These are phyloP conservation scores for Amaranthus tricolor DNA, from an alignment of 179 eudicot species.

Conservation along the genomic window DNA sequence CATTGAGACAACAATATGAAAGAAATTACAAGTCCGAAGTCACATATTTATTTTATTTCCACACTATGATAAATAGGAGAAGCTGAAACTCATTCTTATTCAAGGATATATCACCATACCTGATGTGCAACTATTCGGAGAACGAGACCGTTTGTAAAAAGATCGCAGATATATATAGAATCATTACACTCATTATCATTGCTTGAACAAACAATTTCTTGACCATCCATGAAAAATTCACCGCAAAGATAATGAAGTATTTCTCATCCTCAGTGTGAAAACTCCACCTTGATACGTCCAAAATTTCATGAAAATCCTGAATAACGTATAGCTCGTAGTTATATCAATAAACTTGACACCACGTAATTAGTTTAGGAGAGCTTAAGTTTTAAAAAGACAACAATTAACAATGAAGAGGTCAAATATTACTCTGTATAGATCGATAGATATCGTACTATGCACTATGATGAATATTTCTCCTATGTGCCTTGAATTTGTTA, in stretches of 20 bases:
- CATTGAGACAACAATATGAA: background rate
- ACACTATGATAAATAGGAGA: background rate
- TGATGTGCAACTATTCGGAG: slow-evolving; percentile 61
- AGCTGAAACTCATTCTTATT: background rate
- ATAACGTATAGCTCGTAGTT: background rate
- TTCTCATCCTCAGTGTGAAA: slow-evolving; percentile 31
- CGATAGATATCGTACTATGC: no score
- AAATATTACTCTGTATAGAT: no score
- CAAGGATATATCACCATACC: slow-evolving; percentile 36
- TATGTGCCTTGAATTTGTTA: no score
- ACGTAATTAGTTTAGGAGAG: no score
- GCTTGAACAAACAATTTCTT: slow-evolving; percentile 78
- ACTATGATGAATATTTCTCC: no score
- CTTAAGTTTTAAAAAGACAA: no score
- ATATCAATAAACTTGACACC: no score
- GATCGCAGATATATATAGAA: slow-evolving; percentile 71
- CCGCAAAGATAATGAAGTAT: slow-evolving; percentile 72
- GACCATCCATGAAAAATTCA: slow-evolving; percentile 84
- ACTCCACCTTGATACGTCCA: slow-evolving; percentile 53
- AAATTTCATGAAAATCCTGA: slow-evolving; percentile 91
- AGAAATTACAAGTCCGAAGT: background rate
- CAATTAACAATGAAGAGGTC: no score
- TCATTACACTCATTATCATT: slow-evolving; percentile 27
- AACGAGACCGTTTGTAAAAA: slow-evolving; percentile 41
- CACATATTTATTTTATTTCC: background rate